Conservation (phyloP, 108 stramenopile species). For the Pseudonitzschia pungens region DNA sequence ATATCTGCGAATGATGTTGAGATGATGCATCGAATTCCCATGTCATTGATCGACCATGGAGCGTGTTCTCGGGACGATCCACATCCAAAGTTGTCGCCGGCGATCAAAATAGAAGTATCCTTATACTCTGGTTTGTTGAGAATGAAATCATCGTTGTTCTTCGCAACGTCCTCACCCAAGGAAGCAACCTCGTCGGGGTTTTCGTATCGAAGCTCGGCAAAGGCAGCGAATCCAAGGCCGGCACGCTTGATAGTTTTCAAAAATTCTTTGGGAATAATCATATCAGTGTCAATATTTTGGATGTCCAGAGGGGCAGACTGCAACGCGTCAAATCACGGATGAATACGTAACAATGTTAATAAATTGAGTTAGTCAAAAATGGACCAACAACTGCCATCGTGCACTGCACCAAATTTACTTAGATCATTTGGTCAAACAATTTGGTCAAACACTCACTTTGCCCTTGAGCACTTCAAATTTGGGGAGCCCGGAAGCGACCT, state of each 20-base stretch:
- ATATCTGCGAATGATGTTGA: slow-evolving; percentile 93
- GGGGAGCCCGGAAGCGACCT: slow-evolving; percentile 61
- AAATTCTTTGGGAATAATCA: slow-evolving; percentile 97
- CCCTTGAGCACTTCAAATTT: slow-evolving; percentile 74
- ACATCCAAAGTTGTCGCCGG: slow-evolving; percentile 94
- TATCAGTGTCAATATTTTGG: slow-evolving; percentile 95
- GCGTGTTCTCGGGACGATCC: slow-evolving; percentile 92
- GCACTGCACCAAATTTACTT: no score
- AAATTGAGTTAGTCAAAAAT: not conserved
- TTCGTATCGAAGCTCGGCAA: slow-evolving; percentile 88
- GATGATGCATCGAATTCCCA: slow-evolving; percentile 91
- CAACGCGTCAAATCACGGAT: not conserved
- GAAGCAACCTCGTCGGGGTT: slow-evolving; percentile 88
- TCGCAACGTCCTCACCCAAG: slow-evolving; percentile 80
- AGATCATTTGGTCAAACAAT: no score
- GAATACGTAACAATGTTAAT: not conserved
- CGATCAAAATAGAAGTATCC: slow-evolving; percentile 80
- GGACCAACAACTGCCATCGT: no score
- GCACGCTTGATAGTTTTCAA: slow-evolving; percentile 94
- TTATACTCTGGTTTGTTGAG: slow-evolving; percentile 86
- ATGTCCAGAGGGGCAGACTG: slow-evolving; percentile 87
- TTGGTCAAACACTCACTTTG: slow-evolving; percentile 26
- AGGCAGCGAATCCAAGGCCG: slow-evolving; percentile 91
- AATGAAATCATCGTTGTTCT: slow-evolving; percentile 70
- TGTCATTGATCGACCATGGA: slow-evolving; percentile 94